These are phyloP conservation scores for Microdochium nivale DNA, from an alignment of 2,329 filamentous ascomycete genomes.

Conservation along the genomic window DNA sequence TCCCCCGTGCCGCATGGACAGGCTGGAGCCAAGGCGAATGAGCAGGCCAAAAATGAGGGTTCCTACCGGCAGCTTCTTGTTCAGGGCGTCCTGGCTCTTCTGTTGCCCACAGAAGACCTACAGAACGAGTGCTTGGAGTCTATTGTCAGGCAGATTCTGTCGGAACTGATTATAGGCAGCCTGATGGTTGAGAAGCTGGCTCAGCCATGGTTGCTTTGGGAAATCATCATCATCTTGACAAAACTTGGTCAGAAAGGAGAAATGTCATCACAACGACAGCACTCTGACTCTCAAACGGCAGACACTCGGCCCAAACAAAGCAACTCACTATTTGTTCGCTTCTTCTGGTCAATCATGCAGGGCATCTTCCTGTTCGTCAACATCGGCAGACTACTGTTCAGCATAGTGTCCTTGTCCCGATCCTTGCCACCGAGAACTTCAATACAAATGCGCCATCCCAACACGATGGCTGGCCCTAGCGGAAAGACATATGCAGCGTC, in stretches of 20 bases:
- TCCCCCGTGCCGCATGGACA: conserved; percentile 61
- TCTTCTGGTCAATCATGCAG: conserved; percentile 51
- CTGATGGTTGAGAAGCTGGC: conserved; percentile 71
- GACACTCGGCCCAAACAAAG: not conserved
- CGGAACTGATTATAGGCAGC: conserved; percentile 82
- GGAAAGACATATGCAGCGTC: conserved; percentile 6
- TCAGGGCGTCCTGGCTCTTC: conserved; percentile 68
- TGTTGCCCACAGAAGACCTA: conserved; percentile 87
- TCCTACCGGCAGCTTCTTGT: conserved; percentile 84
- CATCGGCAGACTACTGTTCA: conserved; percentile 56
- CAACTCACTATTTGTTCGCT: conserved; percentile 30
- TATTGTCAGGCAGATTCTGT: conserved; percentile 78
- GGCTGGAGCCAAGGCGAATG: conserved; percentile 38
- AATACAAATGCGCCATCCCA: conserved; percentile 6
- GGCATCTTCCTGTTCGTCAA: conserved; percentile 47
- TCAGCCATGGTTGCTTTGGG: conserved; percentile 85
- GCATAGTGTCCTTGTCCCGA: conserved; percentile 57
- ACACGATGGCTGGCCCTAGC: conserved; percentile 12
- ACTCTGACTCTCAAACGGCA: not conserved
- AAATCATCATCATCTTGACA: conserved; percentile 67
- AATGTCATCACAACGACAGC: conserved; percentile 4
- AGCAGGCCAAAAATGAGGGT: conserved; percentile 69
- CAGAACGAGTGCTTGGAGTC: conserved; percentile 79
- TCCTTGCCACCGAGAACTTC: conserved; percentile 48
- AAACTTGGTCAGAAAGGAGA: conserved; percentile 24